A percentile compares a stretch with the other conserved stretches of the same genome.
Conservation (phyloP, 2,329 filamentous ascomycete species). For the Spiromastix sp. region DNA sequence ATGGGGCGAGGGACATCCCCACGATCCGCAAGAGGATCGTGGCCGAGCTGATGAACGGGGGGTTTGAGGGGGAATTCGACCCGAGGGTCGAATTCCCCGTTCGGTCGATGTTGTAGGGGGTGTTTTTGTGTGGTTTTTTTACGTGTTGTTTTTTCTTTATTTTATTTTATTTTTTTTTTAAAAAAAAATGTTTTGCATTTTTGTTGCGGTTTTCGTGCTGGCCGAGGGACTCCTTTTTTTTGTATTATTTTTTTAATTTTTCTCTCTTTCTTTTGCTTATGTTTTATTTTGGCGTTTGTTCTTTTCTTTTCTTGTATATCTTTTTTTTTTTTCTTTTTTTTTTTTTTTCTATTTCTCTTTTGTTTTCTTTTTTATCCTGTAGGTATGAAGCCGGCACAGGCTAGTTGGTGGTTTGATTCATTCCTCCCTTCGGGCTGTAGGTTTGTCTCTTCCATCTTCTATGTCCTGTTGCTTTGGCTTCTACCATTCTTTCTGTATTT, state of each 20-base stretch:
- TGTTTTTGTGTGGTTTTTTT: not conserved
- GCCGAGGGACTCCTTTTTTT: not conserved
- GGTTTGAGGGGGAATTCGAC: constrained; percentile 33
- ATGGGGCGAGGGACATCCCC: constrained; percentile 29
- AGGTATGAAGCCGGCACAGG: no score
- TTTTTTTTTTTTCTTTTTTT: no score
- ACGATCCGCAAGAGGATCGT: constrained; percentile 36
- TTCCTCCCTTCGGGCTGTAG: no score
- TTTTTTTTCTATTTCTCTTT: no score
- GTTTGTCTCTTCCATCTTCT: no score
- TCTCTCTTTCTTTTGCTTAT: constrained; percentile 5
- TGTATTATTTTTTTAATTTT: constrained; percentile 1
- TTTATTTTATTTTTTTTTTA: constrained; percentile 1
- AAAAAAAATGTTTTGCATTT: constrained; percentile 1
- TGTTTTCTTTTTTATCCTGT: no score
- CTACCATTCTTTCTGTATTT: no score
- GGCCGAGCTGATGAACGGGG: constrained; percentile 37
- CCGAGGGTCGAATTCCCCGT: constrained; percentile 10
- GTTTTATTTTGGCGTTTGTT: constrained; percentile 16
- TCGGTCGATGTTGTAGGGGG: constrained; percentile 11
- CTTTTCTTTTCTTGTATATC: no score
- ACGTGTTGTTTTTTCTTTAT: not conserved
- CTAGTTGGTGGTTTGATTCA: no score
- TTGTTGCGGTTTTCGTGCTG: no score
- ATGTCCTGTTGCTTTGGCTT: no score